Percentiles rank a stretch among this genome's conserved stretches.
Evolutionary conservation across 1,139 yeast genomes (phyloP).

Genomic region (Geotrichum histeridarum): DNA sequence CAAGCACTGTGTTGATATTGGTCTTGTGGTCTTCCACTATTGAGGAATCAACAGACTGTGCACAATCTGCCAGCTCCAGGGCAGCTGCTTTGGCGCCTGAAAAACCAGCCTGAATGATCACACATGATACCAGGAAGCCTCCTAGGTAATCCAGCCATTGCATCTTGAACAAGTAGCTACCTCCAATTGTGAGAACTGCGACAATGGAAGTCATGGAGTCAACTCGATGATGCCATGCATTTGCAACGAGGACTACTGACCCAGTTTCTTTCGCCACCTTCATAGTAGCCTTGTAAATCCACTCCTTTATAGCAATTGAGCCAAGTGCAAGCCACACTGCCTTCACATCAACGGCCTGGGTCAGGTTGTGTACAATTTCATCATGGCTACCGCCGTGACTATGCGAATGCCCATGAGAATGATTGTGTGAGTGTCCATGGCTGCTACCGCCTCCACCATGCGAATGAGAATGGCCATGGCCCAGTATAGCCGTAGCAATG

Average conservation of each 20-base stretch:
- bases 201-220: conserved; percentile 90
- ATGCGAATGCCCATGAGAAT: conserved; percentile 38
- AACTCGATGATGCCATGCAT: conserved; percentile 98
- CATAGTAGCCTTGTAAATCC: conserved; percentile 77
- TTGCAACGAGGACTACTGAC: conserved; percentile 87
- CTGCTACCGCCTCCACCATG: conserved; percentile 35
- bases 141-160: conserved; percentile 90
- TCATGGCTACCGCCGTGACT: conserved; percentile 10
- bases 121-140: conserved; percentile 74
- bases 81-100: conserved; percentile 65
- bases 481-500: conserved; percentile 28
- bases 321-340: conserved; percentile 96
- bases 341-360: conserved; percentile 49
- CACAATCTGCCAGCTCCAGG: conserved; percentile 66
- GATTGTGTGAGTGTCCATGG: conserved; percentile 43
- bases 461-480: conserved; percentile 46
- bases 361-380: conserved; percentile 33
- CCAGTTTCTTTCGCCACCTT: conserved; percentile 69
- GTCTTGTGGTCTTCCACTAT: conserved; percentile 23
- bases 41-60: conserved; percentile 23
- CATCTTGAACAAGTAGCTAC: conserved; percentile 71
- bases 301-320: conserved; percentile 78
- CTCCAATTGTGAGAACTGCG: conserved; percentile 80
- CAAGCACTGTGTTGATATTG: conserved; percentile 22
- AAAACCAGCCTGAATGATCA: conserved; percentile 81